Base-by-base conservation (phyloP, 768 basidiomycete genomes). In the Hericium rajendrae region DNA sequence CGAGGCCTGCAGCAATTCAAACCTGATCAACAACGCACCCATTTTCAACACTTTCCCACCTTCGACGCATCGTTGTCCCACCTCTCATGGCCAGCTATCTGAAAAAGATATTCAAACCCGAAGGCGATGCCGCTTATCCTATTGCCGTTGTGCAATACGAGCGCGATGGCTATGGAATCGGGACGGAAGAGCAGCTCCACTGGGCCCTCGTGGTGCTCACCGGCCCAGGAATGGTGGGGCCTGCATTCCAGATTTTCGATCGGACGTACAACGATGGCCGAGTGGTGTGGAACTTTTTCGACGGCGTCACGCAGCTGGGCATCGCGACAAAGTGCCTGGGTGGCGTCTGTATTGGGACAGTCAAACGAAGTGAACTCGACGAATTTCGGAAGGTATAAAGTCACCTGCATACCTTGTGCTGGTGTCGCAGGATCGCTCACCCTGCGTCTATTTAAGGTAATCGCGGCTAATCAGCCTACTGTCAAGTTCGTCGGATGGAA, bases 141-240 rank as follows among this genome's bases (percentile, higher is more conserved):
- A 63, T 63, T 41, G 59, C 60, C 53, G 53, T 63, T 55, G 59
- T 53, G 13, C 62, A 63, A 49, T 63, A 63, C 57, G 53, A 60
- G 53, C 52, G 60, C 57, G 62, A 58, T 48, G 55, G 39, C 56
- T 57, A 53, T 13, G 59, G 59, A 20, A 55, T 59, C 41, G 59
- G 59, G 6, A 55, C 58, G 41, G 62, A 63, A 32, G 52, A 51
- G 50, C 51, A 60, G 41, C 57, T 63, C 11, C 62, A 63, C 59
- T 63, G 62, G 62, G 62, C 56, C 12, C 57, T 63, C 51, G 48
- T 60, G 48, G 59, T 63, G 38, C 53, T 63, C 57, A 63, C 59
- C 41, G 55, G 56, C 43, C 51, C 40, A 11, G 32, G 46, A 38
- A 51, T 60, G 9, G 49, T 41, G 49, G 62, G 62, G 41, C 59